These are phyloP conservation scores for Metarhizium sp. DNA, from an alignment of 2,329 filamentous ascomycete genomes.

Conservation along the genomic window DNA sequence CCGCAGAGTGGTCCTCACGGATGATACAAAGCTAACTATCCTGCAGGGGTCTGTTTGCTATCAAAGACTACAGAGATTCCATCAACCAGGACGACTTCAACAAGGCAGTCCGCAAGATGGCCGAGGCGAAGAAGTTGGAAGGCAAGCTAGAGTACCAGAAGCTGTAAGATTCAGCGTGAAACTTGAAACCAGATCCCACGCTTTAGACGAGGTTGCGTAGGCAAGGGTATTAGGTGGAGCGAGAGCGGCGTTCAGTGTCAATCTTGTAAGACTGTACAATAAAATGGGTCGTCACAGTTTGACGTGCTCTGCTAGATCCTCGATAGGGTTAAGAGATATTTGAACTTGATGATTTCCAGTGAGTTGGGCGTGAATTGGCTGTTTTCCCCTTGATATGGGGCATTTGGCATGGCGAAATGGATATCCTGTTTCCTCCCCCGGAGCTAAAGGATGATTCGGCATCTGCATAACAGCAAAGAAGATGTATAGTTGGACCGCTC, in stretches of 20 bases:
- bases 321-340: background rate
- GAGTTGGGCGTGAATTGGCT: no score
- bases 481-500: no score
- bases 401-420: no score
- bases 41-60: constrained; percentile 79
- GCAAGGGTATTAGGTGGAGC: background rate
- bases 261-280: background rate
- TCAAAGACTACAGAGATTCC: constrained; percentile 94
- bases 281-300: background rate
- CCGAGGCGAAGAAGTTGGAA: constrained; percentile 95
- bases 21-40: background rate
- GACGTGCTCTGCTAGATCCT: background rate
- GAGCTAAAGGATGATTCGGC: no score
- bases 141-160: constrained; percentile 98
- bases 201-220: background rate
- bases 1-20: background rate
- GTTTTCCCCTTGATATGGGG: no score
- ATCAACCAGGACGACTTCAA: constrained; percentile 99
- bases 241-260: background rate
- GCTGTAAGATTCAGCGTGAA: constrained; percentile 42
- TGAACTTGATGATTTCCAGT: background rate
- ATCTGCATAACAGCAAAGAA: no score
- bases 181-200: background rate
- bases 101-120: constrained; percentile 95
- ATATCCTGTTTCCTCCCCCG: no score